Base-by-base conservation (phyloP, 768 basidiomycete genomes). In the Porphyrellus cyaneotinctus region DNA sequence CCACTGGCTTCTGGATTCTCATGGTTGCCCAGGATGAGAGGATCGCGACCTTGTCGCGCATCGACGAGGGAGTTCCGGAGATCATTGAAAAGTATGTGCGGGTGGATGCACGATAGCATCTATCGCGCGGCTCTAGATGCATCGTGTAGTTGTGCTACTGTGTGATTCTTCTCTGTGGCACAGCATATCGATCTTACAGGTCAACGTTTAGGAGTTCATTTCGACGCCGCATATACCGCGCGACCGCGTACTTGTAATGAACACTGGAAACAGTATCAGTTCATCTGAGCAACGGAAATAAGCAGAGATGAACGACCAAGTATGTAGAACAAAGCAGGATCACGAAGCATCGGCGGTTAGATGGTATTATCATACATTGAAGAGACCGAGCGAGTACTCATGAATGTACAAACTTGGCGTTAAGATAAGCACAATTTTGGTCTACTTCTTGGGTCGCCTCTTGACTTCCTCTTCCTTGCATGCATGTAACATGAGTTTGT, bases 381-480 rank as follows among this genome's bases (percentile, higher is more conserved):
- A 32, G 39, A 47, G 47, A 56, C 46, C 17, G 18, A 44, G 41
- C 49, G 50, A 53, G 38, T n/a, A n/a, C n/a, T n/a, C n/a, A n/a
- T n/a, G n/a, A n/a, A n/a, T n/a, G 39, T 37, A 47, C 44, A 52
- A 33, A 49, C 32, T 30, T 47, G 22, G 35, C 28, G 4, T 12
- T 47, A 44, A 49, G 35, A 53, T 59, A 53, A 33, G 42, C 37
- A 39, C 9, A 42, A 41, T 32, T 26, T 32, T 50, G 22, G 8
- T 47, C 49, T 71, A 69, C 52, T 71, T 71, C 51, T 69, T 69
- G 18, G 68, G 68, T 50, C 78, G 74, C 74, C 86, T 87, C 72
- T 81, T 88, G 50, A 91, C 87, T 70, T 92, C 90, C 20, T 92
- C 90, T 46, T 92, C 88, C 69, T 90, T 91, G 75, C 86, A 87